These are phyloP conservation scores for Bifiguratus adelaidae DNA, from an alignment of 192 early-diverging fungal genomes.

Conservation along the genomic window DNA sequence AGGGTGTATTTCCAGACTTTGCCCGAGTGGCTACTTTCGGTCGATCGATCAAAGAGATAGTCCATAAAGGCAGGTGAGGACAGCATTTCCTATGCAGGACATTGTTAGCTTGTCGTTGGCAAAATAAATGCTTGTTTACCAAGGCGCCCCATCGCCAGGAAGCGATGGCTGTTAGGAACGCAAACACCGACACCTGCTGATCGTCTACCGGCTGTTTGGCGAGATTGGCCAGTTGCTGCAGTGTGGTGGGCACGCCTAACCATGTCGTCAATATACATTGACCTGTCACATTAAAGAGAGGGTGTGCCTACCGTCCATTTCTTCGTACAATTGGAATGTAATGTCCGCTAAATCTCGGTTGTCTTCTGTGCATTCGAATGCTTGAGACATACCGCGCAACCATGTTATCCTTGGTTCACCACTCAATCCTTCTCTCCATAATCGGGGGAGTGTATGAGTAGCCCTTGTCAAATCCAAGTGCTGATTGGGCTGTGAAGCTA, in stretches of 20 bases:
- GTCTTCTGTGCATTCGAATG: no score
- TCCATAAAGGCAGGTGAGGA: conserved; percentile 15
- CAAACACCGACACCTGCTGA: conserved; percentile 13
- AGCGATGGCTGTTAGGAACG: conserved; percentile 15
- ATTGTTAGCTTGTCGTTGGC: not conserved
- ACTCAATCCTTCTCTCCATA: no score
- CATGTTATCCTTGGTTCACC: no score
- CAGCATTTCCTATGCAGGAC: conserved; percentile 6
- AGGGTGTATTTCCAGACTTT: conserved; percentile 33
- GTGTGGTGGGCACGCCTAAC: conserved; percentile 5
- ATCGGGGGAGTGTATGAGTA: no score
- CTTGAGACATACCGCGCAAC: no score
- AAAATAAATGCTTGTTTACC: conserved; percentile 5
- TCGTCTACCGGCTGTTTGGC: conserved; percentile 16
- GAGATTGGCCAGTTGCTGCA: conserved; percentile 6
- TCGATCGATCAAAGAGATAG: conserved; percentile 24
- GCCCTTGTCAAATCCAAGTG: no score
- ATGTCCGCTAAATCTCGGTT: no score
- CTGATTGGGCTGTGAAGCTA: no score
- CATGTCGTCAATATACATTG: no score
- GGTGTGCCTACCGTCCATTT: no score
- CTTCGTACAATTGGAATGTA: no score
- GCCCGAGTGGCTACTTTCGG: conserved; percentile 12
- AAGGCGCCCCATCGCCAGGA: conserved; percentile 12
- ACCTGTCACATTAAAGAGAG: no score